These are phyloP conservation scores for Citeromyces nyonsensis DNA, from an alignment of 805 yeast species.

Conservation along the genomic window DNA sequence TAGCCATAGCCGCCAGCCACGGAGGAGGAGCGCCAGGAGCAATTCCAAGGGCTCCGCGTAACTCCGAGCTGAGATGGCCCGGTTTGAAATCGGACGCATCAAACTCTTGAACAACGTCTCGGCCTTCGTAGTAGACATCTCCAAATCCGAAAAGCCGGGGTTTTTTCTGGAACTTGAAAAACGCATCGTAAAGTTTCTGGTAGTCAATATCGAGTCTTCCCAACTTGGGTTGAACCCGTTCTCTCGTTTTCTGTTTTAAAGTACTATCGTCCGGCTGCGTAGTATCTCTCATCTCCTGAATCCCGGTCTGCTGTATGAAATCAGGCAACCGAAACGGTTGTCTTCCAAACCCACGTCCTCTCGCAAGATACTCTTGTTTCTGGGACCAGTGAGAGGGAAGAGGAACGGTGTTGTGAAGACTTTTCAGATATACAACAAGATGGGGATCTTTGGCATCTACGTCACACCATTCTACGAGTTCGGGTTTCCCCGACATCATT, in stretches of 20 bases:
- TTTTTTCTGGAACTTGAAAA: conserved; percentile 65
- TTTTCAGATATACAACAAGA: conserved; percentile 47
- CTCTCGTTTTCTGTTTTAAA: conserved; percentile 62
- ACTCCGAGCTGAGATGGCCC: conserved; percentile 45
- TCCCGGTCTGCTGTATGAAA: conserved; percentile 71
- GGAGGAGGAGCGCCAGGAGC: conserved; percentile 50
- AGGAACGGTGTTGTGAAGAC: conserved; percentile 48
- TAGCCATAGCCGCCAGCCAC: conserved; percentile 60
- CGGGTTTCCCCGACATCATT: conserved; percentile 44
- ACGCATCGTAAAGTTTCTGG: conserved; percentile 68
- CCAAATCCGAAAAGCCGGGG: conserved; percentile 62
- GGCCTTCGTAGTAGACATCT: conserved; percentile 67
- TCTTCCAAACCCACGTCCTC: conserved; percentile 50
- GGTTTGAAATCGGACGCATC: conserved; percentile 30
- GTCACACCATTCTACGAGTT: conserved; percentile 76
- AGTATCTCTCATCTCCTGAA: conserved; percentile 69
- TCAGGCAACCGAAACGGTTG: conserved; percentile 67
- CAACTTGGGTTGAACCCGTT: conserved; percentile 79
- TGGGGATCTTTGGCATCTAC: conserved; percentile 73
- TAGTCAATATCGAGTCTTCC: conserved; percentile 80
- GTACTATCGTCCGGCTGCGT: conserved; percentile 33
- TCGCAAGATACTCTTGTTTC: conserved; percentile 59
- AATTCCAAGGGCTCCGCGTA: conserved; percentile 60
- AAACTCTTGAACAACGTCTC: conserved; percentile 21
- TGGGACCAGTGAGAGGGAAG: conserved; percentile 80